Base-by-base conservation (phyloP, 1,284 basidiomycete species). In the Calocybe gambosa region DNA sequence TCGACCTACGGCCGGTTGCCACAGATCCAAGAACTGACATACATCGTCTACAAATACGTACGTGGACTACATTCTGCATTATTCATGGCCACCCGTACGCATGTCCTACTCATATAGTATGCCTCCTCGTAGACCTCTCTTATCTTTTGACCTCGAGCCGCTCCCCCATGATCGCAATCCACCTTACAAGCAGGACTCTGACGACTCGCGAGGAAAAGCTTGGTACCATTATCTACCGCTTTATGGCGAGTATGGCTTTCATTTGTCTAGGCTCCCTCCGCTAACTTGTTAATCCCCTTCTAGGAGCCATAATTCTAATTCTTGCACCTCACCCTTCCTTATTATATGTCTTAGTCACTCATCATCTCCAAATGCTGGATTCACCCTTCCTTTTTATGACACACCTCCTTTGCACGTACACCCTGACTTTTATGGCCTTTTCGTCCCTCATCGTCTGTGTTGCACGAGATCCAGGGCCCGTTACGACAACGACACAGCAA, bases 281-380 rank as follows among this genome's bases (percentile, higher is more conserved):
- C 29, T 10, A 16, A 33, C 31, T 18, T 5, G 38, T 15, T n/a
- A n/a, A 42, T 23, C 28, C 9, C 29, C 21, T 2, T 31, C 12
- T 45, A 53, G 85, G 69, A 18, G 73, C 78, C 10, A 57, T 88
- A 15, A 41, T 73, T 21, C 61, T 88, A 40, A 74, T 89, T 45
- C 58, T 87, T 5, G 73, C 76, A 13, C 85, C 86, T 5, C 86
- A 87, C 39, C 85, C 85, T 3, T 88, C 85, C 3, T 67, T 82
- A 53, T 64, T 88, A 8, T 71, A 77, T 50, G 66, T 88, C 39
- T 75, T 88, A 18, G 69, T 82, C 45, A 74, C 79, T 51, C 82
- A 84, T 56, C 76, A 88, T 58, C 70, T 85, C 34, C 66, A 70
- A 41, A 75, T 74, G 6, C 63, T 80, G 5, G 62, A 76, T 38